Conservation (phyloP, 177 flowering plant genomes). For the Tripterygium wilfordii region DNA sequence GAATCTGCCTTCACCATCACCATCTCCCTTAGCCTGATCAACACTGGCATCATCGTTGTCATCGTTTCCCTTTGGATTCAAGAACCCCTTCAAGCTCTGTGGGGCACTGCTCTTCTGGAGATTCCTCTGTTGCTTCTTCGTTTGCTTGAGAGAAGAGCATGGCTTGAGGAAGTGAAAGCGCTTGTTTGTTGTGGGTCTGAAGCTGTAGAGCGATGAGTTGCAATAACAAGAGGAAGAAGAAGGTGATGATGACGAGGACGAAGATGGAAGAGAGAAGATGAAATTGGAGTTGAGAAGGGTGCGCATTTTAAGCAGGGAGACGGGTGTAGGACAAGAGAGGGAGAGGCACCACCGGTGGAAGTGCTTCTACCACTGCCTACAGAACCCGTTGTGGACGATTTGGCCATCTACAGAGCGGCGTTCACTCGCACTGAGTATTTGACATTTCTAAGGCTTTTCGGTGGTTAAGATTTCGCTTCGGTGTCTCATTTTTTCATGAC, state of each 20-base stretch:
- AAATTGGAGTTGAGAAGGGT: slow-evolving; percentile 17
- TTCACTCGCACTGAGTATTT: too few relatives aligned
- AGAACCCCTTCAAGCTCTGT: slow-evolving; percentile 41
- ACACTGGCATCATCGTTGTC: slow-evolving; percentile 15
- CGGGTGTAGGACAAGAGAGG: slow-evolving; percentile 14
- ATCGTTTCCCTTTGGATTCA: slow-evolving; percentile 28
- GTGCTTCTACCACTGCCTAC: not conserved
- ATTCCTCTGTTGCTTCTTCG: slow-evolving; percentile 54
- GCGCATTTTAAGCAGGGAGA: slow-evolving; percentile 30
- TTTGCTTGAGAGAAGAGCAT: slow-evolving; percentile 64
- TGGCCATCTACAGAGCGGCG: too few relatives aligned
- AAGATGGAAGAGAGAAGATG: slow-evolving; percentile 6
- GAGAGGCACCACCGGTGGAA: not conserved
- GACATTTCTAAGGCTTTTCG: too few relatives aligned
- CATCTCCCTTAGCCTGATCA: slow-evolving; percentile 12
- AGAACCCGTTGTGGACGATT: not conserved
- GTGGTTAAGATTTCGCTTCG: too few relatives aligned
- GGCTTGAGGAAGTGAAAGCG: slow-evolving; percentile 55
- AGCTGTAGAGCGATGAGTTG: slow-evolving; percentile 20
- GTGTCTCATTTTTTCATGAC: too few relatives aligned
- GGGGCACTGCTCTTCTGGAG: slow-evolving; percentile 44
- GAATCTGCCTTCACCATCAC: slow-evolving; percentile 16
- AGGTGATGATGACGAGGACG: too few relatives aligned
- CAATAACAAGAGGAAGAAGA: slow-evolving; percentile 6
- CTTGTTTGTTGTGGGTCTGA: slow-evolving; percentile 30